A percentile compares a stretch with the other conserved stretches of the same genome.
phyloP scores from a whole-genome alignment of 495 filamentous ascomycete species.

The Penicillium lagena region DNA sequence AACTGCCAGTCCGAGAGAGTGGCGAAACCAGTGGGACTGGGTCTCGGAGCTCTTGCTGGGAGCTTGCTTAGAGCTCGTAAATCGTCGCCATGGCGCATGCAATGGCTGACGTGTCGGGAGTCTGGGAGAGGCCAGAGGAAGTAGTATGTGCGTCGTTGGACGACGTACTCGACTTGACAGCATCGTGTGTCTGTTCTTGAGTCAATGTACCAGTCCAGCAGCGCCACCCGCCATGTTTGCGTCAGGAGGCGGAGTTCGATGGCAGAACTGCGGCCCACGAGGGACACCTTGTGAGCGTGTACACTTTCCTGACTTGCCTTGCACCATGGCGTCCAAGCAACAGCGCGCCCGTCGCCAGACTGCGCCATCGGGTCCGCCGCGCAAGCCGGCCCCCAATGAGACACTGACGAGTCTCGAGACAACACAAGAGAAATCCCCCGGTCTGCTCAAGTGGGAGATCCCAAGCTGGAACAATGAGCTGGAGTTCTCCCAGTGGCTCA shows the following conservation, averaged over 20 bases:
- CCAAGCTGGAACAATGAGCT: constrained; percentile 40
- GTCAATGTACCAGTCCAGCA: no score
- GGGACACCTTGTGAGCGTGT: no score
- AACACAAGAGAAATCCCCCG: constrained; percentile 12
- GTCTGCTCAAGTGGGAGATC: constrained; percentile 1
- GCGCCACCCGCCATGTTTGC: constrained; percentile 9
- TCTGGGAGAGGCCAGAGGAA: constrained; percentile 13
- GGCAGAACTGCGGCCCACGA: constrained; percentile 29
- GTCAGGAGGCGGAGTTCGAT: constrained; percentile 26
- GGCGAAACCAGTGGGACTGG: constrained; percentile 28
- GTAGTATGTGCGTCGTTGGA: constrained; percentile 12
- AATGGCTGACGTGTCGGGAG: constrained; percentile 10
- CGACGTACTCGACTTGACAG: constrained; percentile 29
- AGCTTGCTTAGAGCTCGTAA: constrained; percentile 14
- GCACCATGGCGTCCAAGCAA: constrained; percentile 20
- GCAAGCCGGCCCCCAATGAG: constrained; percentile 23
- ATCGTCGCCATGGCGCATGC: constrained; percentile 22
- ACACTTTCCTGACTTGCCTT: not conserved
- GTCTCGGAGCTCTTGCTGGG: not conserved
- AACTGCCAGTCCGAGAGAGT: constrained; percentile 27
- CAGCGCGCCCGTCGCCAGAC: constrained; percentile 38
- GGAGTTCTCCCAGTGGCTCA: constrained; percentile 57
- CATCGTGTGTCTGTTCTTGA: constrained; percentile 2
- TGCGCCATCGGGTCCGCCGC: constrained; percentile 32
- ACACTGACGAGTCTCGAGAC: constrained; percentile 14